Base-by-base conservation (phyloP, 805 yeast species). In the Maudiozyma saulgeensis region DNA sequence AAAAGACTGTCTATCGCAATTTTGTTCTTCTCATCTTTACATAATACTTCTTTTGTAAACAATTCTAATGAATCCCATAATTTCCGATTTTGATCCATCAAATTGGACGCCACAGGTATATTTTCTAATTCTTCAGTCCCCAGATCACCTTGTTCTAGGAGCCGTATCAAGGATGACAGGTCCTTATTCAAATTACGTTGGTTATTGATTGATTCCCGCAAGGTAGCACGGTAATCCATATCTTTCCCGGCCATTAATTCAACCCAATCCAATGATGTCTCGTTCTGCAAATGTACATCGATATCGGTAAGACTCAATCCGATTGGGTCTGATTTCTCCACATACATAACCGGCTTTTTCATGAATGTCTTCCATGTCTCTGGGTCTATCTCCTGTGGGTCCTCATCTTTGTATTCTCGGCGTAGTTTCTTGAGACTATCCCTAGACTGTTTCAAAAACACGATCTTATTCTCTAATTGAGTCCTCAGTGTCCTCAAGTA, bases 281-380 rank as follows among this genome's bases (percentile, higher is more conserved):
- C 46, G 21, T 50, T 53, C 18, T 65, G 57, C 23, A 48, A 41
- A 7, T 48, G 34, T 16, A 56, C 42, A 31, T 57, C 53, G 15
- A 52, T 48, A 21, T 57, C 53, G 0, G 54, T 59, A 40, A 63
- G 45, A 44, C 59, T 55, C 11, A 60, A 43, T 0, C 69, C 68
- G 41, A 64, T 56, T 1, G 68, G 68, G 41, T 65, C 69, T 0
- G 68, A 58, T 48, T 64, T 56, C 39, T 61, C 67, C 6, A 66
- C 60, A n/a, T 52, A 54, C 40, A 60, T 55, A 55, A 65, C 50
- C 0, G 65, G 62, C 34, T 56, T 56, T 23, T 51, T 49, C 48
- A 58, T 28, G 19, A 62, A 51, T n/a, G 49, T 49, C 19, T 57
- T 47, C 61, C 61, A 60, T 5, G 43, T 43, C 1, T 44, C 38